Evolutionary conservation across 331 rosid species (phyloP).

Genomic region (Erythrophleum ivorense): DNA sequence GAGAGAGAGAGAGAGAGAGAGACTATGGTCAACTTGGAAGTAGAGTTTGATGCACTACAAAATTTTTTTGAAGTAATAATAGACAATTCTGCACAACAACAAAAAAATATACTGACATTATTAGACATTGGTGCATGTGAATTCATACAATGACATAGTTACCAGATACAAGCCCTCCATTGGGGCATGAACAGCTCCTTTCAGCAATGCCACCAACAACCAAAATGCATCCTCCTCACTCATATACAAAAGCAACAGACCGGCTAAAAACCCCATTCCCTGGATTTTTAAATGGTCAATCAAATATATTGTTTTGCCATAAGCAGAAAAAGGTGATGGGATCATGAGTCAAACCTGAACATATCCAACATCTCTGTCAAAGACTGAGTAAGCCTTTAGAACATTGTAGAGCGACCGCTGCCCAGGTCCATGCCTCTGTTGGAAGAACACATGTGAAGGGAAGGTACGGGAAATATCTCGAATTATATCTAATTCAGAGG

Average conservation of each 20-base stretch:
- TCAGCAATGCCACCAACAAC: constrained; percentile 93
- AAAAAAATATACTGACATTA: constrained; percentile 1
- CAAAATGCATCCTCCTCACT: constrained; percentile 99
- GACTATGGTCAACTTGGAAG: background rate
- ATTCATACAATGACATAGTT: constrained; percentile 27
- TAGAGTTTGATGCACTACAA: background rate
- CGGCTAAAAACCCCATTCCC: constrained; percentile 99
- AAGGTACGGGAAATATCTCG: constrained; percentile 97
- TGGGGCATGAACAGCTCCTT: constrained; percentile 98
- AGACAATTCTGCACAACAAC: background rate
- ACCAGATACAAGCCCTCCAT: constrained; percentile 99
- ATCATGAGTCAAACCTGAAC: constrained; percentile 76
- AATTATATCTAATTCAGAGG: constrained; percentile 94
- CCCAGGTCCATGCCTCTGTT: constrained; percentile 98
- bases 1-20: background rate
- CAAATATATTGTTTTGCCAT: constrained; percentile 26
- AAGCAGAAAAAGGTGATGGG: constrained; percentile 33
- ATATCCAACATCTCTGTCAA: constrained; percentile 96
- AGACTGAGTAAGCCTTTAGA: constrained; percentile 93
- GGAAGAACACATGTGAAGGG: constrained; percentile 98
- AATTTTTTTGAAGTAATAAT: background rate
- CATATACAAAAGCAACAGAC: constrained; percentile 95
- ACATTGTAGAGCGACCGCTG: constrained; percentile 98
- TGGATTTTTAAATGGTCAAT: constrained; percentile 53
- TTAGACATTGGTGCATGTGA: constrained; percentile 19